phyloP scores from a whole-genome alignment of 2,329 filamentous ascomycete species.

The Trichoderma pleuroti region DNA sequence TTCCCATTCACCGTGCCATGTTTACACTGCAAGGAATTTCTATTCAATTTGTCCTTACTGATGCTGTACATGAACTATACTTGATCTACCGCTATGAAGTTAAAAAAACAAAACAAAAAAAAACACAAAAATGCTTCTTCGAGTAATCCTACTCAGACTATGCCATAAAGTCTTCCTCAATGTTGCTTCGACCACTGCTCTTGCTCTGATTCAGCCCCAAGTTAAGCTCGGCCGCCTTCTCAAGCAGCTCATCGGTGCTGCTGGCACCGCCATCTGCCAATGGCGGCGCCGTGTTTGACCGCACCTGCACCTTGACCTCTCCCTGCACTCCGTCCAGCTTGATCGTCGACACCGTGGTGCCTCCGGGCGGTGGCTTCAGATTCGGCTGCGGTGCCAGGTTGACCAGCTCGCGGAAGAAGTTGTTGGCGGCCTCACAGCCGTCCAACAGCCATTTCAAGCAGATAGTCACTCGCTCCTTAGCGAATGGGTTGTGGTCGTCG shows the following conservation, averaged over 20 bases:
- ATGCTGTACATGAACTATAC: background rate
- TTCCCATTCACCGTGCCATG: background rate
- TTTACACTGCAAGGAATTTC: background rate
- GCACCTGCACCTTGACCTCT: slow-evolving; percentile 54
- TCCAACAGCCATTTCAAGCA: slow-evolving; percentile 82
- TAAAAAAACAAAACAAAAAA: background rate
- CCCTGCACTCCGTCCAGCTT: slow-evolving; percentile 54
- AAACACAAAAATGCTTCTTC: background rate
- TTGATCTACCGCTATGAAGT: background rate
- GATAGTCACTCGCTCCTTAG: slow-evolving; percentile 85
- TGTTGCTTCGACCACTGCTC: slow-evolving; percentile 25
- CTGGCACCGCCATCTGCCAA: slow-evolving; percentile 18
- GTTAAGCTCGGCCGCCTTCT: slow-evolving; percentile 42
- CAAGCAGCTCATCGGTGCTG: slow-evolving; percentile 39
- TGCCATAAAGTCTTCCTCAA: slow-evolving; percentile 47
- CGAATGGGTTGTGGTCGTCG: slow-evolving; percentile 90
- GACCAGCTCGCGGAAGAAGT: slow-evolving; percentile 64
- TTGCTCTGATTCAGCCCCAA: slow-evolving; percentile 27
- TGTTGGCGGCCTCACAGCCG: slow-evolving; percentile 68
- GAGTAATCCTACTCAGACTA: slow-evolving; percentile 21
- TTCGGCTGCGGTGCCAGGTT: slow-evolving; percentile 41
- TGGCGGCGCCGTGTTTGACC: slow-evolving; percentile 32
- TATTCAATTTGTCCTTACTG: background rate
- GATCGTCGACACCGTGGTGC: slow-evolving; percentile 42
- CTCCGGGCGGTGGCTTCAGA: slow-evolving; percentile 34